phyloP scores from a whole-genome alignment of 1,284 basidiomycete genomes.

The Ustilago tritici region DNA sequence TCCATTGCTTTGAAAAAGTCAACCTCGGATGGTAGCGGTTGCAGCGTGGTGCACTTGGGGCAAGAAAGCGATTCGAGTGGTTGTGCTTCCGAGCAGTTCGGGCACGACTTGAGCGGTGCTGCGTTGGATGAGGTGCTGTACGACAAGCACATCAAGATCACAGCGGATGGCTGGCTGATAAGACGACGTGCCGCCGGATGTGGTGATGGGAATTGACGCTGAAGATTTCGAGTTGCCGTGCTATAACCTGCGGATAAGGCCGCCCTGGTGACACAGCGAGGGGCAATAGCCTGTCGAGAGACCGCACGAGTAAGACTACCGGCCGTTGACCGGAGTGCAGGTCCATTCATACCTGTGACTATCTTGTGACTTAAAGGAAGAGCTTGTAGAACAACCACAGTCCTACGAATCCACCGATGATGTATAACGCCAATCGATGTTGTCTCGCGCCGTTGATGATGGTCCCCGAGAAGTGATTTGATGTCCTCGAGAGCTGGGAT shows the following conservation, averaged over 20 bases:
- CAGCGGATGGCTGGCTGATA: neutral
- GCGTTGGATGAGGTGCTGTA: slow-evolving; percentile 21
- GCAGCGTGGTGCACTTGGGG: slow-evolving; percentile 53
- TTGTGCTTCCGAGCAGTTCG: slow-evolving; percentile 40
- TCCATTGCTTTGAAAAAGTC: slow-evolving; percentile 63
- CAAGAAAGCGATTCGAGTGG: slow-evolving; percentile 49
- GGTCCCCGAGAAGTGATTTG: slow-evolving; percentile 49
- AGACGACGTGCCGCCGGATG: no score
- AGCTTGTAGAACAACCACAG: slow-evolving; percentile 61
- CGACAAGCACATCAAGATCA: neutral
- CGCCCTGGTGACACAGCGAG: neutral
- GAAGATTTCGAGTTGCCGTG: neutral
- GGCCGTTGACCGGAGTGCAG: neutral
- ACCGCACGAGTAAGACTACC: neutral
- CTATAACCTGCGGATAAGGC: neutral
- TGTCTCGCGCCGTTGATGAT: slow-evolving; percentile 52
- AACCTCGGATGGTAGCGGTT: slow-evolving; percentile 54
- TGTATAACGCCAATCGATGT: slow-evolving; percentile 54
- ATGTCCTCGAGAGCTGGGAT: slow-evolving; percentile 43
- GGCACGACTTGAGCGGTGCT: slow-evolving; percentile 40
- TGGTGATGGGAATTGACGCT: neutral
- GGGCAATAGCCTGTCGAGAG: neutral
- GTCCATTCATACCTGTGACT: neutral
- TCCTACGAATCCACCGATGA: slow-evolving; percentile 52
- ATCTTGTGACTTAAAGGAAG: slow-evolving; percentile 27